phyloP scores from a whole-genome alignment of 331 rosid species.

The Telfairia occidentalis region DNA sequence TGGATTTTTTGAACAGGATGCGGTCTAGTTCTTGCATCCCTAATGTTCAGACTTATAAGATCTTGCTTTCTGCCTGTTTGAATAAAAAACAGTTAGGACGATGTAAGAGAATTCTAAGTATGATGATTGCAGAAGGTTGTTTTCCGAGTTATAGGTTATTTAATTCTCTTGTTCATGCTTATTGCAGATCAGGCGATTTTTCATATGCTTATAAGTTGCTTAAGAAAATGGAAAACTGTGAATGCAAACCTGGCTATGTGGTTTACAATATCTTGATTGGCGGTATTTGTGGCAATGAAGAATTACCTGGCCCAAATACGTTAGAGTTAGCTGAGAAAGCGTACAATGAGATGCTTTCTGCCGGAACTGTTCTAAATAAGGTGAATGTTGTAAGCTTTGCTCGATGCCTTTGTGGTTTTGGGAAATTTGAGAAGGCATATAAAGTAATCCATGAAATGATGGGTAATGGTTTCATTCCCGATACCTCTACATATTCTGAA shows the following conservation, averaged over 20 bases:
- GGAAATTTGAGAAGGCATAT: constrained; percentile 52
- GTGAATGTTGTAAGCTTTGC: constrained; percentile 65
- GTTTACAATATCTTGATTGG: constrained; percentile 76
- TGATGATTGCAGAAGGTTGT: constrained; percentile 89
- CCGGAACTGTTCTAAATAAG: constrained; percentile 64
- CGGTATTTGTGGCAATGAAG: constrained; percentile 49
- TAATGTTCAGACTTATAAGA: constrained; percentile 56
- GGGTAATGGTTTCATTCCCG: constrained; percentile 69
- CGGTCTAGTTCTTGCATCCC: constrained; percentile 74
- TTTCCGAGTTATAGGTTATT: constrained; percentile 69
- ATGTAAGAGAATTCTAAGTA: constrained; percentile 80
- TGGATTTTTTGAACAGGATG: constrained; percentile 65
- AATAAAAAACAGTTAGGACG: constrained; percentile 63
- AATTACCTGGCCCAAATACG: constrained; percentile 38
- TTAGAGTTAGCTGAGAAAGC: constrained; percentile 78
- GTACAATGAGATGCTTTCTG: constrained; percentile 67
- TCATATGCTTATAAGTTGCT: constrained; percentile 70
- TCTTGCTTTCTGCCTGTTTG: constrained; percentile 68
- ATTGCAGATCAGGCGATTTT: constrained; percentile 58
- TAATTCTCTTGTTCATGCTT: constrained; percentile 73
- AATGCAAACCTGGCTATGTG: constrained; percentile 65
- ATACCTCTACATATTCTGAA: constrained; percentile 74
- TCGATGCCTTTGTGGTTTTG: constrained; percentile 57
- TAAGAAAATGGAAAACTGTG: constrained; percentile 56
- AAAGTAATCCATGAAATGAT: constrained; percentile 53